These are phyloP conservation scores for Cruciata laevipes DNA, from an alignment of 257 asterid species.

Conservation along the genomic window DNA sequence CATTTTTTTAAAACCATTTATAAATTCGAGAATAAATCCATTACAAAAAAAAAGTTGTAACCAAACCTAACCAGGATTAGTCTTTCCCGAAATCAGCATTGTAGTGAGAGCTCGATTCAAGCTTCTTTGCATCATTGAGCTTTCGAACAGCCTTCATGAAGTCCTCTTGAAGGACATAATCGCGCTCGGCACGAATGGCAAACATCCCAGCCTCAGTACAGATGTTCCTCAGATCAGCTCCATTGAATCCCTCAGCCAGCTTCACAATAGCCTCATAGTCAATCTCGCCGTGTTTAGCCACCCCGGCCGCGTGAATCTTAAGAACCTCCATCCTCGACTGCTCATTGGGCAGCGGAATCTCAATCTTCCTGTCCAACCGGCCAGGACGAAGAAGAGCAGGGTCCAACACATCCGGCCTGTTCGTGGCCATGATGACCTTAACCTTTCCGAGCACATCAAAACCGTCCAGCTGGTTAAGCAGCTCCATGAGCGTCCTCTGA, in stretches of 20 bases:
- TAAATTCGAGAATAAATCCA: too few species aligned
- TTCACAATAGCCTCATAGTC: neutral
- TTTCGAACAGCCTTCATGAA: neutral
- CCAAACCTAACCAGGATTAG: neutral
- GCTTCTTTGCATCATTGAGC: neutral
- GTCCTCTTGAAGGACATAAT: neutral
- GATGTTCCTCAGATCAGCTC: neutral
- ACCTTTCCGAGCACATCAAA: neutral
- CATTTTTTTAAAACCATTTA: too few species aligned
- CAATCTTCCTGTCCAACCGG: neutral
- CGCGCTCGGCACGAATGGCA: neutral
- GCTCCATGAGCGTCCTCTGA: neutral
- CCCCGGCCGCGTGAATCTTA: neutral
- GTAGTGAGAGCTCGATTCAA: neutral
- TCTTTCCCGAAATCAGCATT: neutral
- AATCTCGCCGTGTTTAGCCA: neutral
- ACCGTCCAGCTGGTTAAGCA: neutral
- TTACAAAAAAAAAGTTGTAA: neutral
- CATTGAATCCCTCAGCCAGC: neutral
- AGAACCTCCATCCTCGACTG: neutral
- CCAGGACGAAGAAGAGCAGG: neutral
- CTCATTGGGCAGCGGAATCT: neutral
- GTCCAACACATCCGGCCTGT: neutral
- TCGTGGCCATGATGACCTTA: neutral
- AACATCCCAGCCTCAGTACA: constrained; percentile 1